Evolutionary conservation across 1,139 yeast genomes (phyloP), one percentile per base, ranked within the genome.

Genomic region (Yamadazyma oceani): DNA sequence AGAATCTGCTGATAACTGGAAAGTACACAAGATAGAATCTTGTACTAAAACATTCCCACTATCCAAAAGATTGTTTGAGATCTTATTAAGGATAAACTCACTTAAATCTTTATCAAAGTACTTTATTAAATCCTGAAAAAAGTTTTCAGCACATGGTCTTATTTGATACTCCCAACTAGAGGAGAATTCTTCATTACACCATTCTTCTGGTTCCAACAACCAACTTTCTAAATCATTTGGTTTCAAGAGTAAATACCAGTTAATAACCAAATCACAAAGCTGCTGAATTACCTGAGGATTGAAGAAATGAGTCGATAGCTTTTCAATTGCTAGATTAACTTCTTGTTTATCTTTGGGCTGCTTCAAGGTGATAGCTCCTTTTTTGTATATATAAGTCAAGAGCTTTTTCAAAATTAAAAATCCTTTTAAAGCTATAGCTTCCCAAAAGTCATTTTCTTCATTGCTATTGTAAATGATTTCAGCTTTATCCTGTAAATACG

Each of bases 121-220:
- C 32, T 73, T 69, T 30, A 87, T 74, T 42, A 92, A 61, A 53
- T 86, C 95, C 44, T 82, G 87, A 54, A 82, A 90, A 48, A 88
- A 80, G 50, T 82, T 80, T 49, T 89, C 96, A 0, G 96, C 89
- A 58, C 96, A 87, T 2, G 95, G 90, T 37, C 96, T 71, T 5
- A 89, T 73, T 53, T 87, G 92, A 54, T 69, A 88, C 54, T 90
- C 97, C 80, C 88, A 88, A 50, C 86, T 82, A 6, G 80, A 70
- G 30, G 83, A 76, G 40, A 82, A 66, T 49, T 89, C 95, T 54
- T 86, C 95, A 45, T 81, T 81, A 24, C 87, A 80, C 88, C 95
- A 92, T 54, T 87, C 96, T 58, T 89, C 97, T 0, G 97, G 96
- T 43, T 88, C 96, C 24, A 75, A 60, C 11, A 69, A 60, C 97